These are phyloP conservation scores for Staphylotrichum tortipilum DNA, from an alignment of 495 filamentous ascomycete genomes.

Conservation along the genomic window DNA sequence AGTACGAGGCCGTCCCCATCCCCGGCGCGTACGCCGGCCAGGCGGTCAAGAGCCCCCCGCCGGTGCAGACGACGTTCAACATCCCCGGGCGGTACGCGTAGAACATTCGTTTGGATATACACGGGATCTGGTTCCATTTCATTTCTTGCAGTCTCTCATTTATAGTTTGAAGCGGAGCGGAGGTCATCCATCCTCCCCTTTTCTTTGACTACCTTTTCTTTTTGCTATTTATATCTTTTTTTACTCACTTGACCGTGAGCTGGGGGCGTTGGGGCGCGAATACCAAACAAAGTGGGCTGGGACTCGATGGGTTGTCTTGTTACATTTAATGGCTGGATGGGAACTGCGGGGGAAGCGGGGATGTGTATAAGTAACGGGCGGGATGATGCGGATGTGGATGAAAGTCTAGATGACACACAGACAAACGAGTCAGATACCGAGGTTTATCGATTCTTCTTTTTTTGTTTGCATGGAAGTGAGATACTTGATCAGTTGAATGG, in stretches of 20 bases:
- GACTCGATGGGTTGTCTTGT: too few species aligned
- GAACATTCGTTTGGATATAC: constrained; percentile 11
- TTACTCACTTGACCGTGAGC: too few species aligned
- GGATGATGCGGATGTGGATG: neutral
- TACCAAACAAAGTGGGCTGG: constrained; percentile 2
- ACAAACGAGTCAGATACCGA: neutral
- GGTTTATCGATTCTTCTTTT: too few species aligned
- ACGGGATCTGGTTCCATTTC: constrained; percentile 17
- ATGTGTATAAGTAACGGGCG: neutral
- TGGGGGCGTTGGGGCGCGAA: constrained; percentile 20
- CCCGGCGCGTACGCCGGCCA: constrained; percentile 52
- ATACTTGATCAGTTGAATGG: too few species aligned
- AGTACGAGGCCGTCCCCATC: constrained; percentile 60
- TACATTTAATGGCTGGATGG: neutral
- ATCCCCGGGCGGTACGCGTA: constrained; percentile 10
- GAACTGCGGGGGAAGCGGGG: neutral
- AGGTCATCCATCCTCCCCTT: too few species aligned
- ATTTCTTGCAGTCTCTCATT: constrained; percentile 14
- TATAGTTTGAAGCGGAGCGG: too few species aligned
- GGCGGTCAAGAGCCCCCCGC: constrained; percentile 36
- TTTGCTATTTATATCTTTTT: constrained; percentile 15
- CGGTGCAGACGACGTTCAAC: constrained; percentile 33
- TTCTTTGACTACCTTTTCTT: constrained; percentile 3
- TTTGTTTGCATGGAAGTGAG: too few species aligned
- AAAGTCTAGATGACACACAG: neutral